Base-by-base conservation (phyloP, 2,329 filamentous ascomycete species). In the Capronia americana region DNA sequence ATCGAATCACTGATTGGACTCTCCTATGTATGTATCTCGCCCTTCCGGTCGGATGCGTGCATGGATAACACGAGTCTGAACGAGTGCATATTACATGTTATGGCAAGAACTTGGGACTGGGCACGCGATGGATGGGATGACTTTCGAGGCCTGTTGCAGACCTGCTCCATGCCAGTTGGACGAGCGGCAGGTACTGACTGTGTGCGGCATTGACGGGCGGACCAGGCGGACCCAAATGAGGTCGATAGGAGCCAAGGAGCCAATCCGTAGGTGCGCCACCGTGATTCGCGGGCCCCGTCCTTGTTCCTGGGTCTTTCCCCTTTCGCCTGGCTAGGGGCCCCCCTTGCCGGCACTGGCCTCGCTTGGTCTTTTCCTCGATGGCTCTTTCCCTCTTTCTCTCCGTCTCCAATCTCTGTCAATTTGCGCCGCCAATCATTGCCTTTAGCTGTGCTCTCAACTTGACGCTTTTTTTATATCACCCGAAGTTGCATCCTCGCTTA, bases 401-500 rank as follows among this genome's bases (percentile, higher is more conserved):
- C 28, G 48, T 58, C 63, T 48, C 53, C 55, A 57, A 58, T 62
- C 61, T 50, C 38, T 50, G 26, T 38, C 67, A 66, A 66, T 69
- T 66, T 69, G 59, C 67, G 62, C 24, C 51, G 57, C 67, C 63
- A 69, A 69, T 69, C 63, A 69, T 55, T 57, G 50, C 44, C 34
- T 46, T 50, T 30, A 8, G 51, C 53, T 38, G 34, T 34, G 41
- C 41, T 58, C 46, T 58, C 30, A 41, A 50, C 26, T 56, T 58
- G 23, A 56, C 64, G 38, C 56, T 57, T 61, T 44, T 50, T 55
- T 51, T 61, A 17, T 55, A 57, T 68, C 65, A 63, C 64, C 63
- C 67, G 60, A 41, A 46, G 64, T 48, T 60, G 59, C 58, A 64
- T 66, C 65, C 30, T 70, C 68, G 68, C 68, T 70, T 61, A 67